Evolutionary conservation across 352 stramenopile species (phyloP), one percentile per base, ranked within the genome.

Genomic region (Phytophthora constricta): DNA sequence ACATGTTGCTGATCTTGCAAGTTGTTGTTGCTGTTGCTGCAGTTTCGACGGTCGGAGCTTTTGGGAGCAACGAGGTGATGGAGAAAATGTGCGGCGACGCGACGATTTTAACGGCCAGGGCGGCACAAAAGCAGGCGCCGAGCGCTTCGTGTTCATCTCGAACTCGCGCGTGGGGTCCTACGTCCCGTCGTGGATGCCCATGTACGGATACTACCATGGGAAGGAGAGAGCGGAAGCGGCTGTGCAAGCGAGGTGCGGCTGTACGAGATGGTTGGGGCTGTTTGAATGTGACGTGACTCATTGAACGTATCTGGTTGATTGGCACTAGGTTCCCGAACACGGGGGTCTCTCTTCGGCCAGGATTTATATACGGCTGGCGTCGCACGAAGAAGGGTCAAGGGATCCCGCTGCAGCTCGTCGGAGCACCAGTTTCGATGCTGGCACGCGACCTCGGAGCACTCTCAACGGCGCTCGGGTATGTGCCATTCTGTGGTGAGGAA

Each of bases 81-180:
- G 76, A 97, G 66, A 85, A 86, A 58, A 80, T 97, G 70, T 97
- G 90, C 49, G 90, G 92, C 37, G 92, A 97, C 67, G 82, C 92
- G 14, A 97, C 80, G 34, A 93, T 97, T 41, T 52, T 84, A n/a
- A 84, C 84, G 4, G 87, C 85, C 5, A 62, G 68, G n/a, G 90
- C 84, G 3, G 90, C 90, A 1, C 82, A 95, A 59, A 81, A 91
- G 80, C 82, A 20, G 86, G 85, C 54, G 84, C 62, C 0, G 77
- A 95, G 64, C 82, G 85, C 20, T 97, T 97, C 69, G 92, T 96
- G 39, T 97, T 97, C 57, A 79, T 98, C 23, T 97, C 89, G n/a
- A 96, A 95, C 58, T 95, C 92, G n/a, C 86, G 91, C 49, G 92
- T 98, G 7, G 90, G 87, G 23, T 85, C 82, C 23, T 80, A 86